Conservation (phyloP, 2,329 filamentous ascomycete species). For the Hypomyces perniciosus region DNA sequence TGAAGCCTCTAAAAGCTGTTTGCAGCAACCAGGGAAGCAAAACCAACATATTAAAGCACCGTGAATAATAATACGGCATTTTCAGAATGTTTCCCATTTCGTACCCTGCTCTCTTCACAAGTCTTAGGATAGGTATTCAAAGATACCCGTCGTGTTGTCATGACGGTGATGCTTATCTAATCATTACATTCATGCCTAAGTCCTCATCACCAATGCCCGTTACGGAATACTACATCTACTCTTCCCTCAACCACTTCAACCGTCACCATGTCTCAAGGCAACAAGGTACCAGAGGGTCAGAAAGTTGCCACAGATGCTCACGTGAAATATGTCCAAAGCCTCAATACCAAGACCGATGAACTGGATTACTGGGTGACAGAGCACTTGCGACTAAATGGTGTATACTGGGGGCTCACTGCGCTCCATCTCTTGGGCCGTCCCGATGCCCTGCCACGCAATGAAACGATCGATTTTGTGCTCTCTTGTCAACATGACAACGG, state of each 20-base stretch:
- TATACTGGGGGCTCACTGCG: conserved; percentile 93
- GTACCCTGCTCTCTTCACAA: no score
- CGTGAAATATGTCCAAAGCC: conserved; percentile 85
- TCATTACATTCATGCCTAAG: no score
- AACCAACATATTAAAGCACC: no score
- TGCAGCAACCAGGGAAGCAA: no score
- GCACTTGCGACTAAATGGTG: conserved; percentile 87
- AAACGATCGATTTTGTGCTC: conserved; percentile 87
- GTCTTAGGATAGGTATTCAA: no score
- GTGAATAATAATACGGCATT: no score
- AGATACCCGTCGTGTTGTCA: no score
- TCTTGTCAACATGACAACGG: conserved; percentile 87
- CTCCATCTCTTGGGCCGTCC: conserved; percentile 78
- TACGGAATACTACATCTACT: neutral
- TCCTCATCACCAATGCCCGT: no score
- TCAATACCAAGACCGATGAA: conserved; percentile 89
- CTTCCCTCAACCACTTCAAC: neutral
- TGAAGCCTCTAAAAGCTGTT: no score
- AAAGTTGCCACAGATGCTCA: conserved; percentile 55
- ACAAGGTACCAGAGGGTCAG: conserved; percentile 30
- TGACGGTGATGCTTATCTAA: no score
- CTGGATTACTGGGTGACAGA: conserved; percentile 98
- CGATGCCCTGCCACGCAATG: conserved; percentile 70
- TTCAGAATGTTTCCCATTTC: no score
- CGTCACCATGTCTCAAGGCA: conserved; percentile 25